Percentiles rank a stretch among this genome's conserved stretches.
Conservation (phyloP, 148 eudicot genomes). For the Chenopodium quinoa region DNA sequence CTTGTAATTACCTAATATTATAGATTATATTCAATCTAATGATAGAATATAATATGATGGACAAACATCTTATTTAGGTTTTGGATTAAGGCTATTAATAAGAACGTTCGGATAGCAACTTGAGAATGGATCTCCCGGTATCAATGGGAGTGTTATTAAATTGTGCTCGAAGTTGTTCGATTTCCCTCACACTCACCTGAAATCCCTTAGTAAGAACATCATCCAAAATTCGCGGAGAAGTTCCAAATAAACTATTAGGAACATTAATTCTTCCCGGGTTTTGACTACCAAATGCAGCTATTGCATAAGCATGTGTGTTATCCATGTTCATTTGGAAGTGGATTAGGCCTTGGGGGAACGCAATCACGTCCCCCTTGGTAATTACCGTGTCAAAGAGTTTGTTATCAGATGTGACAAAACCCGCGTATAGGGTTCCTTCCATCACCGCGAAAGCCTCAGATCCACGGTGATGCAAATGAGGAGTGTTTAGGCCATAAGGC, state of each 20-base stretch:
- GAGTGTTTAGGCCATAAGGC: conserved; percentile 13
- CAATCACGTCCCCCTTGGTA: conserved; percentile 13
- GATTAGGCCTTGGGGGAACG: conserved; percentile 22
- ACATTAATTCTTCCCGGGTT: conserved; percentile 7
- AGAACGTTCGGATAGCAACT: background rate
- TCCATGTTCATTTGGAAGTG: conserved; percentile 26
- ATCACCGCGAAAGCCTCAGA: conserved; percentile 20
- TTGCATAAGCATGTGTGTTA: background rate
- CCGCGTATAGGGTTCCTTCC: conserved; percentile 19
- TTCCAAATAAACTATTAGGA: conserved; percentile 14
- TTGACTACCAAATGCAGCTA: conserved; percentile 24
- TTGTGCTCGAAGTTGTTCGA: conserved; percentile 3
- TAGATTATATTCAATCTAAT: too few species aligned
- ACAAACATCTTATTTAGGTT: too few species aligned
- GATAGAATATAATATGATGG: too few species aligned
- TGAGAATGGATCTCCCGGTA: conserved; percentile 9
- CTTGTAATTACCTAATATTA: too few species aligned
- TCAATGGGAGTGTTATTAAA: background rate
- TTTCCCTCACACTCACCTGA: conserved; percentile 6
- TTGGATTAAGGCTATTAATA: background rate
- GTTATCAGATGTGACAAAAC: conserved; percentile 8
- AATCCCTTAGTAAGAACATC: conserved; percentile 26
- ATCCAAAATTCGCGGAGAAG: background rate
- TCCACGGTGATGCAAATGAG: conserved; percentile 15
- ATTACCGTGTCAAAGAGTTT: conserved; percentile 3